These are phyloP conservation scores for Penicillium samsonianum DNA, from an alignment of 495 filamentous ascomycete species.

Conservation along the genomic window DNA sequence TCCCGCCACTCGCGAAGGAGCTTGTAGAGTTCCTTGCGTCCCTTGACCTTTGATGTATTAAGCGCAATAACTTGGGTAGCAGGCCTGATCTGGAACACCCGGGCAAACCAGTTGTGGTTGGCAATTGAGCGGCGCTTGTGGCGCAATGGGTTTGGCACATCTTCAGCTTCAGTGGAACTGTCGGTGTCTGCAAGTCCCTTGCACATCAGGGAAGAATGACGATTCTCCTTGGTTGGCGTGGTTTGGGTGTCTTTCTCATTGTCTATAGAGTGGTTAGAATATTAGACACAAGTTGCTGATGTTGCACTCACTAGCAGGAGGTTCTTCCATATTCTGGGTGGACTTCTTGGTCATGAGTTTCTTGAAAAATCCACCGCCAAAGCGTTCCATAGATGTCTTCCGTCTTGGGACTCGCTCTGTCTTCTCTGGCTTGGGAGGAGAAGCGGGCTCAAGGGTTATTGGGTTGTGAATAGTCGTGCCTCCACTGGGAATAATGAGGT, in stretches of 20 bases:
- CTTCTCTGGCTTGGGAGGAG: background rate
- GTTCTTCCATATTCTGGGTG: conserved; percentile 22
- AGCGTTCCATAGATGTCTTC: conserved; percentile 32
- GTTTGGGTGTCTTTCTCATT: conserved; percentile 5
- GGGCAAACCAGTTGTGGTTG: conserved; percentile 77
- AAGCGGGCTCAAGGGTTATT: conserved; percentile 8
- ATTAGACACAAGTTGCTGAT: conserved; percentile 1
- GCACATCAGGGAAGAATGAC: conserved; percentile 15
- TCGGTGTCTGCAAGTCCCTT: conserved; percentile 20
- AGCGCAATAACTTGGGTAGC: conserved; percentile 73
- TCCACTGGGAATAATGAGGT: conserved; percentile 28
- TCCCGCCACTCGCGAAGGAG: conserved; percentile 76
- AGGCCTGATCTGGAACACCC: conserved; percentile 87
- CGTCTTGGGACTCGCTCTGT: conserved; percentile 12
- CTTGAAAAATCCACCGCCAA: conserved; percentile 32
- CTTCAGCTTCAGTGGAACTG: conserved; percentile 21
- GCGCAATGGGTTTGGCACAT: conserved; percentile 13
- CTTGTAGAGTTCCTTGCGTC: conserved; percentile 70
- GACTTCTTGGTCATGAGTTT: conserved; percentile 39
- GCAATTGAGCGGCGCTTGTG: conserved; percentile 23
- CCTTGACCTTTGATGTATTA: conserved; percentile 62
- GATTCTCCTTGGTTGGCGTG: conserved; percentile 11
- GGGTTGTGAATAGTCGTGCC: conserved; percentile 32
- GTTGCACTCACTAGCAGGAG: conserved; percentile 26
- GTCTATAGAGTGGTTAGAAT: conserved; percentile 1